Evolutionary conservation across 495 filamentous ascomycete genomes (phyloP).

Genomic region (Oleoguttula mirabilis): DNA sequence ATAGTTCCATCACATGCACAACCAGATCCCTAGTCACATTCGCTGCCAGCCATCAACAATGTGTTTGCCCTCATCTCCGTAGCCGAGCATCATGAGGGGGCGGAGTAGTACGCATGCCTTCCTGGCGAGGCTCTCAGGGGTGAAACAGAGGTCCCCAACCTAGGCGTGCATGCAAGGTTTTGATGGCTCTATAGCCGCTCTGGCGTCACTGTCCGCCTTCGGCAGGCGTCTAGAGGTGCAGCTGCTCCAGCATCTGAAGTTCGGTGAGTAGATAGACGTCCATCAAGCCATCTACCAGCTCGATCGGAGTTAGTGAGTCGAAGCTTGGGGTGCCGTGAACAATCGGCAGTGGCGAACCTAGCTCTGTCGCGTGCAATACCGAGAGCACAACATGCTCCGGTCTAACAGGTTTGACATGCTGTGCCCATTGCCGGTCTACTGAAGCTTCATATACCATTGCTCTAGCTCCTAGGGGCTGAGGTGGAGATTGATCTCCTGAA

Average conservation of each 20-base stretch:
- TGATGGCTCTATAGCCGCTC: conserved; percentile 55
- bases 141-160: conserved; percentile 67
- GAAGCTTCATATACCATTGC: conserved; percentile 66
- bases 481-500: conserved; percentile 59
- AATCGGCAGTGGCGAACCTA: conserved; percentile 55
- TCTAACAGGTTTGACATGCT: conserved; percentile 72
- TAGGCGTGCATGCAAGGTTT: conserved; percentile 64
- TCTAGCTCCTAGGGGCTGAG: conserved; percentile 65
- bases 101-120: conserved; percentile 57
- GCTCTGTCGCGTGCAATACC: conserved; percentile 53
- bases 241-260: conserved; percentile 64
- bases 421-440: conserved; percentile 57
- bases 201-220: conserved; percentile 60
- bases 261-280: conserved; percentile 69
- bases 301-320: conserved; percentile 54
- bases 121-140: conserved; percentile 61
- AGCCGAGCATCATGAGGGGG: conserved; percentile 69
- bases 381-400: conserved; percentile 63
- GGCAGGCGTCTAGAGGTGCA: conserved; percentile 53
- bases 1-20: conserved; percentile 52
- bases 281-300: conserved; percentile 58
- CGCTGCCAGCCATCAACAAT: conserved; percentile 60
- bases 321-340: conserved; percentile 71
- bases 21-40: conserved; percentile 58
- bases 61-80: conserved; percentile 50